Conservation (phyloP, 306 rosid genomes). For the barrel medic (Medicago truncatula) region MtrunA17r5.0-ANR NC_053042.1:37367001-37367500, state of each 20-base stretch:
- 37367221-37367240: neutral
- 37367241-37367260: neutral
- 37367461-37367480: conserved; percentile 53
- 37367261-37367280: neutral
- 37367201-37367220: neutral
- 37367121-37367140: conserved; percentile 79
- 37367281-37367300: neutral
- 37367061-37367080: conserved; percentile 86
- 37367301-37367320: neutral
- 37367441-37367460: conserved; percentile 44
- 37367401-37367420: conserved; percentile 4
- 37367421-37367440: conserved; percentile 44
- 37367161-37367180: neutral
- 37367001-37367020: conserved; percentile 68
- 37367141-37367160: conserved; percentile 62
- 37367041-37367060: conserved; percentile 87
- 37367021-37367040: conserved; percentile 69
- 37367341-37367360: conserved; percentile 8
- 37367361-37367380: neutral
- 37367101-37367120: conserved; percentile 87
- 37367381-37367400: neutral
- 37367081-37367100: conserved; percentile 89
- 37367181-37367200: neutral
- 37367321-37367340: conserved; percentile 34
- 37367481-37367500: conserved; percentile 64